Conservation (phyloP, 2,329 filamentous ascomycete species). For the Diaporthe longicolla region DNA sequence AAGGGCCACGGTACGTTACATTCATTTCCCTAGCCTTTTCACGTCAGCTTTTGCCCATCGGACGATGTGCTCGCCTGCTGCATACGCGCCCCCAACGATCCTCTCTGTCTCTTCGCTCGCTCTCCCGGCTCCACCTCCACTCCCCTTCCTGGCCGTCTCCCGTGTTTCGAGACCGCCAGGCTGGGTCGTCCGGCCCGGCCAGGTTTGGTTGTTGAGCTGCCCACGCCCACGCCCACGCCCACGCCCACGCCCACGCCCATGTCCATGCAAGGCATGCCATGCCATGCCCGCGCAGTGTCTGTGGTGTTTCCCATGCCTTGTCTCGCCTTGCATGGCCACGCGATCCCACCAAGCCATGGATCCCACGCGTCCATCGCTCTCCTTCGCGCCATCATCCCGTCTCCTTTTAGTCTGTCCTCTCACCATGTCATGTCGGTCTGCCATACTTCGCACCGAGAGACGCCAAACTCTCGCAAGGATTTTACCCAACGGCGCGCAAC, state of each 20-base stretch:
- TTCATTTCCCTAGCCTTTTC: conserved; percentile 9
- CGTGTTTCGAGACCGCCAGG: conserved; percentile 19
- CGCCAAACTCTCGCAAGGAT: conserved; percentile 18
- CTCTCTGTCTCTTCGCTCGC: background rate
- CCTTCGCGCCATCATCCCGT: conserved; percentile 2
- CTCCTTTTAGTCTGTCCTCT: conserved; percentile 7
- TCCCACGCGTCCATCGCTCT: conserved; percentile 7
- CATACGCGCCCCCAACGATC: background rate
- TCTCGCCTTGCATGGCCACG: conserved; percentile 6
- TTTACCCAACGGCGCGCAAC: background rate
- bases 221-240: background rate
- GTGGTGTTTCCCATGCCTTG: conserved; percentile 13
- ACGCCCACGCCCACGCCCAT: background rate
- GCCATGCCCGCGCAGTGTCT: background rate
- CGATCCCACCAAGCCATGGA: conserved; percentile 18
- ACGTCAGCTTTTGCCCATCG: background rate
- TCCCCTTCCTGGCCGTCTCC: background rate
- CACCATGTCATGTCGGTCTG: background rate
- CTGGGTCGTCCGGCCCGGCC: conserved; percentile 20
- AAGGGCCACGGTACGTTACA: conserved; percentile 36
- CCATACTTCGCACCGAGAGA: conserved; percentile 15
- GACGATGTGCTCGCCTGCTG: conserved; percentile 1
- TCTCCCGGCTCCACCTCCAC: background rate
- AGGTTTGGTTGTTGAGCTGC: background rate
- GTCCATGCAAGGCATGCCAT: background rate